Conservation (phyloP, 352 stramenopile genomes). For the Phytophthora cryptogea region DNA sequence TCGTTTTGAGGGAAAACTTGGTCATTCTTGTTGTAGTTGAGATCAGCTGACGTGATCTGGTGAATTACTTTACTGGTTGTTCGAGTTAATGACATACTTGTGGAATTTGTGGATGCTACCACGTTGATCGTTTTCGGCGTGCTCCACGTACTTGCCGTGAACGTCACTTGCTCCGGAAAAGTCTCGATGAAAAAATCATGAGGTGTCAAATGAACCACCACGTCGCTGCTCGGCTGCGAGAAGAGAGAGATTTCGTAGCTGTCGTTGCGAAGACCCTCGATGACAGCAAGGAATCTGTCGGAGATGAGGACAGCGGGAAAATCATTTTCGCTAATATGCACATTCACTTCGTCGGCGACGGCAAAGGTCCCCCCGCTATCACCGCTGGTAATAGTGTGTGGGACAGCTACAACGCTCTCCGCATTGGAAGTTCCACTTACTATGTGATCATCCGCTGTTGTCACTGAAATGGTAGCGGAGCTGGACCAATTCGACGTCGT, state of each 20-base stretch:
- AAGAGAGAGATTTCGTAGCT: constrained; percentile 56
- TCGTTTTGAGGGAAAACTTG: constrained; percentile 45
- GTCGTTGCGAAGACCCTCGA: constrained; percentile 50
- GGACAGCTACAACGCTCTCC: constrained; percentile 29
- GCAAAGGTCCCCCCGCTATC: constrained; percentile 44
- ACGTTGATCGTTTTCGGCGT: constrained; percentile 41
- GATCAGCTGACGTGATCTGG: constrained; percentile 40
- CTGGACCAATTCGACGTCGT: constrained; percentile 49
- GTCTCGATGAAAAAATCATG: constrained; percentile 34
- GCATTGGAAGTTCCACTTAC: constrained; percentile 17
- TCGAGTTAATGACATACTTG: constrained; percentile 4
- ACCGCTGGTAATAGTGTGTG: constrained; percentile 41
- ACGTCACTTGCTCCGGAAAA: constrained; percentile 35
- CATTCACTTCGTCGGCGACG: constrained; percentile 29
- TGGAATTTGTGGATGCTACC: constrained; percentile 17
- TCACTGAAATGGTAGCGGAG: constrained; percentile 33
- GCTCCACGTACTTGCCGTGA: constrained; percentile 46
- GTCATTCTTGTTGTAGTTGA: constrained; percentile 41
- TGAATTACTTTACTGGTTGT: constrained; percentile 39
- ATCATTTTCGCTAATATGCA: constrained; percentile 59
- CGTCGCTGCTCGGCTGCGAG: constrained; percentile 44
- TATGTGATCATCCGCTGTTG: constrained; percentile 28
- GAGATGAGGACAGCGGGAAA: constrained; percentile 62
- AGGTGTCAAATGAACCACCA: constrained; percentile 40
- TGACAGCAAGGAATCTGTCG: constrained; percentile 44